These are phyloP conservation scores for Schizochytrium sp. DNA, from an alignment of 108 stramenopile genomes.

Conservation along the genomic window DNA sequence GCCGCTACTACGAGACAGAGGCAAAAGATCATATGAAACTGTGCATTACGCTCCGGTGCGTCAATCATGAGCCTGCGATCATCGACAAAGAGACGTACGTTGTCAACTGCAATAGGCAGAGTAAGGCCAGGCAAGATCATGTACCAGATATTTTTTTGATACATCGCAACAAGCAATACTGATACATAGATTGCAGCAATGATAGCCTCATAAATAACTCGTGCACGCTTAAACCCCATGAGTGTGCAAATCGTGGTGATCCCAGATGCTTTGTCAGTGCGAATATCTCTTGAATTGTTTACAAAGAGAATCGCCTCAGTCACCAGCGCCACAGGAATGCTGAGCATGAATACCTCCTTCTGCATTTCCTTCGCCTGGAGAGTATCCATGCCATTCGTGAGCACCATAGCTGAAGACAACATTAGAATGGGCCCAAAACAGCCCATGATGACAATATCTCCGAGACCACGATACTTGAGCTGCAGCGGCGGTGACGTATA, in stretches of 20 bases:
- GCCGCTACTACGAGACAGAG: background rate
- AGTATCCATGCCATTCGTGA: conserved; percentile 31
- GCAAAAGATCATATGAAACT: conserved; percentile 7
- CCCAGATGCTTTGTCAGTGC: conserved; percentile 63
- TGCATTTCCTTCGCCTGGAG: background rate
- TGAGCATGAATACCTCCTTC: conserved; percentile 23
- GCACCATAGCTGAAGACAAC: conserved; percentile 61
- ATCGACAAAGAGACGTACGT: conserved; percentile 35
- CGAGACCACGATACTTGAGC: conserved; percentile 64
- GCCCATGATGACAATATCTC: conserved; percentile 62
- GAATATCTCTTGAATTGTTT: conserved; percentile 72
- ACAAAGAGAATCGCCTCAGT: conserved; percentile 75
- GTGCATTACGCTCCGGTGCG: conserved; percentile 30
- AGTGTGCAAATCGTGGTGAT: conserved; percentile 50
- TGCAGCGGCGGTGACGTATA: conserved; percentile 64
- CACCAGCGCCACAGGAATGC: conserved; percentile 69
- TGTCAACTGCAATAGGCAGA: background rate
- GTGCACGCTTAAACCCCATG: background rate
- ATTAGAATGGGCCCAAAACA: conserved; percentile 65
- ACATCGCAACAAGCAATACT: background rate
- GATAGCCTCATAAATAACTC: background rate
- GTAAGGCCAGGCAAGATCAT: background rate
- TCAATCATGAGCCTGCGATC: background rate
- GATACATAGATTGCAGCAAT: background rate
- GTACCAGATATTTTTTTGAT: background rate